A percentile compares a stretch with the other conserved stretches of the same genome.
phyloP scores from a whole-genome alignment of 1,139 yeast species.

The Taphrina betulina region DNA sequence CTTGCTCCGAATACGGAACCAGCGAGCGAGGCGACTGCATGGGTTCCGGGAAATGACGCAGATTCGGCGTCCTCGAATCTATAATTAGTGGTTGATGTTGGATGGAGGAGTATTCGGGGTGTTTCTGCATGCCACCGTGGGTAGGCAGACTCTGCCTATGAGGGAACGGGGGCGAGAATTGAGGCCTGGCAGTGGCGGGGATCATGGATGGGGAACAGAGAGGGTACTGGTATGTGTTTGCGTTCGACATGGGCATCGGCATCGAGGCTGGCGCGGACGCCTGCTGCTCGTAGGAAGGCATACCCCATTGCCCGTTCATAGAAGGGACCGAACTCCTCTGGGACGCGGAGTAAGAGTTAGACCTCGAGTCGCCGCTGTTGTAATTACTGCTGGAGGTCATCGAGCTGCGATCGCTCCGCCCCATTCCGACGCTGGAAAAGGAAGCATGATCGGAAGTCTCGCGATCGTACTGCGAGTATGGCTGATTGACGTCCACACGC shows the following conservation, averaged over 20 bases:
- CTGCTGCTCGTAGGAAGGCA: constrained; percentile 5
- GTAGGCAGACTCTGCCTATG: no score
- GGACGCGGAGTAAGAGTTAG: constrained; percentile 8
- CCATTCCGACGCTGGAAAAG: neutral
- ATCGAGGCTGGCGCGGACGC: no score
- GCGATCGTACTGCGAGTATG: neutral
- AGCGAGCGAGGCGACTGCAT: no score
- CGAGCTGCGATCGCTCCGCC: constrained; percentile 5
- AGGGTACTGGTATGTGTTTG: neutral
- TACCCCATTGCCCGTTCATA: constrained; percentile 2
- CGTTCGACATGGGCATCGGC: neutral
- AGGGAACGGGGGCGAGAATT: constrained; percentile 15
- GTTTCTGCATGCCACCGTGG: no score
- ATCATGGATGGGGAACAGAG: neutral
- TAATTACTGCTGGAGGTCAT: constrained; percentile 2
- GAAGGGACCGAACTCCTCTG: constrained; percentile 6
- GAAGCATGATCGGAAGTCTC: constrained; percentile 11
- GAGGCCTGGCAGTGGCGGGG: neutral
- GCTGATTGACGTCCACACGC: neutral
- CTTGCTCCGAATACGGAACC: no score
- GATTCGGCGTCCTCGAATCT: no score
- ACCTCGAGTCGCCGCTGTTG: constrained; percentile 3
- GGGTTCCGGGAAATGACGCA: no score
- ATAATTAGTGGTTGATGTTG: no score
- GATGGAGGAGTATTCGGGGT: no score